Conservation (phyloP, 2,329 filamentous ascomycete genomes). For the Cyphellophora europaea region DNA sequence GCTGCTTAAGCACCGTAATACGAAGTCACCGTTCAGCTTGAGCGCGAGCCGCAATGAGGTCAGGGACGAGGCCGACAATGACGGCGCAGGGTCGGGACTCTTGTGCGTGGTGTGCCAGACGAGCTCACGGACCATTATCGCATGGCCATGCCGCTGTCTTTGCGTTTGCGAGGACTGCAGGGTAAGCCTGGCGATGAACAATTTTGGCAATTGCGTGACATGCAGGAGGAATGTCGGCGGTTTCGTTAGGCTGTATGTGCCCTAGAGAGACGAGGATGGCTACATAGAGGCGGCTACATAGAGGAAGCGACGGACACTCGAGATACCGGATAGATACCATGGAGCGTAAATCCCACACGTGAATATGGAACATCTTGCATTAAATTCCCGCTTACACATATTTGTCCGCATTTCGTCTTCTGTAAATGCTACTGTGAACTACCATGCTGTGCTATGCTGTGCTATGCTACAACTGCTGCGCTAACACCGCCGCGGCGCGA, state of each 20-base stretch:
- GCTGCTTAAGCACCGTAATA: conserved; percentile 41
- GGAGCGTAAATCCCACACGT: too few relatives aligned
- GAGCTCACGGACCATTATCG: conserved; percentile 74
- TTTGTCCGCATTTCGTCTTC: too few relatives aligned
- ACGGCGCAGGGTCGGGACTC: conserved; percentile 49
- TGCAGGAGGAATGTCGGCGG: conserved; percentile 81
- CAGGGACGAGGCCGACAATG: conserved; percentile 10
- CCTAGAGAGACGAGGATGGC: too few relatives aligned
- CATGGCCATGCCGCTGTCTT: conserved; percentile 94
- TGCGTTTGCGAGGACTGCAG: conserved; percentile 92
- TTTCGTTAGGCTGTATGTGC: conserved; percentile 86
- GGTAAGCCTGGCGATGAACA: conserved; percentile 89
- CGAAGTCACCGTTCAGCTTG: conserved; percentile 20
- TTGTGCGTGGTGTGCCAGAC: conserved; percentile 91
- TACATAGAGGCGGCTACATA: too few relatives aligned
- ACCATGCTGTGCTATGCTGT: too few relatives aligned
- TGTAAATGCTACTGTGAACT: too few relatives aligned
- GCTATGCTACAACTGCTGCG: too few relatives aligned
- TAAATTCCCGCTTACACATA: too few relatives aligned
- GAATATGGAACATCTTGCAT: too few relatives aligned
- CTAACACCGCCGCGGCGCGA: too few relatives aligned
- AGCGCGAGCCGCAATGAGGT: conserved; percentile 5
- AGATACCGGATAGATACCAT: too few relatives aligned
- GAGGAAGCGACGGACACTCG: conserved; percentile 13
- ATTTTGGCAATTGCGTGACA: conserved; percentile 93